Base-by-base conservation (phyloP, 2,329 filamentous ascomycete genomes). In the Capronia epimyces region DNA sequence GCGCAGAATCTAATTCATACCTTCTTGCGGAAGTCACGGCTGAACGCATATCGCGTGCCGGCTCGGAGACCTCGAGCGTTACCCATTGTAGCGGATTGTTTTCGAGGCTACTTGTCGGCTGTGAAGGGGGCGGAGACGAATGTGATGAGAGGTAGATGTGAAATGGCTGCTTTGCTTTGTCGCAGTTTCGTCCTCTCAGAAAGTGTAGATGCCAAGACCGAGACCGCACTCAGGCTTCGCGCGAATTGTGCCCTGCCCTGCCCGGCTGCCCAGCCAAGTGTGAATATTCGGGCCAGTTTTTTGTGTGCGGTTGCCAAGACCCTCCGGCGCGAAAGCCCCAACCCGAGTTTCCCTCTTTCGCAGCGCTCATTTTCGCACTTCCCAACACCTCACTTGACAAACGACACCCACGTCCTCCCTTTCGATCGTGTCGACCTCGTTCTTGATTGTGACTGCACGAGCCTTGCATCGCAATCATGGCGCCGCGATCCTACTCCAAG, bases 21-120 rank as follows among this genome's bases (percentile, higher is more conserved):
- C 81, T 90, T 89, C 80, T 95, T 79, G 77, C 93, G 89, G 82
- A 95, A 96, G 72, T 84, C 80, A 69, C 91, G 83, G 72, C 85
- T 87, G 84, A 96, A 98, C 66, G 83, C 83, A 65, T 82, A 86
- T 76, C 87, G 86, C 75, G 87, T 91, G 76, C 87, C 87, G 71
- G 85, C 80, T 75, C 87, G 83, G 71, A 90, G 83, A 89, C 87
- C 87, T 77, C 84, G 83, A 69, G 87, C 81, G 80, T 90, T 86
- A 87, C 84, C 84, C 86, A 89, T 89, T 55, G 45, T 46, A 52
- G 47, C 37, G 41, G 48, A 50, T 52, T 50, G 43, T 37, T 31
- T 29, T 41, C 47, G 46, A 56, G 50, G 50, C 25, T 15, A 51
- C 73, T 78, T 81, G 80, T 75, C 77, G 71, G 68, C 75, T 66